Conservation (phyloP, 345 rosid genomes). For the Corchorus capsularis region DNA sequence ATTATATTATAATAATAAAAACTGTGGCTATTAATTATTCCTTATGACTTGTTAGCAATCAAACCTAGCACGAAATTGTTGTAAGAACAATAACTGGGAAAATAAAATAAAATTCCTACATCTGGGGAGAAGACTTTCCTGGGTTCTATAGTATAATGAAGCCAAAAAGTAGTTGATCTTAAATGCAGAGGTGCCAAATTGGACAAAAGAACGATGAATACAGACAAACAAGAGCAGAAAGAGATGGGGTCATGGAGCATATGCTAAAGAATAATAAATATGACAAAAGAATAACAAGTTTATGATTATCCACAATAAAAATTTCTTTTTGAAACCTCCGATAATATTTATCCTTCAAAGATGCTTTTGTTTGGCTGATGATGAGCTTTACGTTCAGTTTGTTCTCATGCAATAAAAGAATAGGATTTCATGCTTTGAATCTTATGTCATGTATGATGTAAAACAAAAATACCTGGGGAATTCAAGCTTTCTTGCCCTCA, state of each 20-base stretch:
- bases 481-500: constrained; percentile 34
- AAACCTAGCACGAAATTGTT: constrained; percentile 18
- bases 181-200: constrained; percentile 27
- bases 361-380: constrained; percentile 59
- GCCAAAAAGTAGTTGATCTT: constrained; percentile 27
- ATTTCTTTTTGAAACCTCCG: constrained; percentile 14
- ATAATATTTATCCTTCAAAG: constrained; percentile 44
- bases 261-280: constrained; percentile 32
- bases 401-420: constrained; percentile 33
- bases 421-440: constrained; percentile 43
- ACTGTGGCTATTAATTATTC: constrained; percentile 10
- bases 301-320: constrained; percentile 50
- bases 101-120: not conserved
- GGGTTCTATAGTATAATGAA: not conserved
- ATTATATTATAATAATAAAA: not conserved
- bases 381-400: constrained; percentile 37
- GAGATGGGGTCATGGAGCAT: constrained; percentile 28
- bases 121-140: constrained; percentile 23
- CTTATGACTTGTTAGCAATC: not conserved
- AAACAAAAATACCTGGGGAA: constrained; percentile 37
- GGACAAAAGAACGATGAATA: constrained; percentile 20
- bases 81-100: not conserved
- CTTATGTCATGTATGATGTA: constrained; percentile 52
- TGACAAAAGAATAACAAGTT: constrained; percentile 19
- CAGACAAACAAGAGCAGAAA: constrained; percentile 16